Base-by-base conservation (phyloP, 495 filamentous ascomycete species). In the Chaetomium fimeti region DNA sequence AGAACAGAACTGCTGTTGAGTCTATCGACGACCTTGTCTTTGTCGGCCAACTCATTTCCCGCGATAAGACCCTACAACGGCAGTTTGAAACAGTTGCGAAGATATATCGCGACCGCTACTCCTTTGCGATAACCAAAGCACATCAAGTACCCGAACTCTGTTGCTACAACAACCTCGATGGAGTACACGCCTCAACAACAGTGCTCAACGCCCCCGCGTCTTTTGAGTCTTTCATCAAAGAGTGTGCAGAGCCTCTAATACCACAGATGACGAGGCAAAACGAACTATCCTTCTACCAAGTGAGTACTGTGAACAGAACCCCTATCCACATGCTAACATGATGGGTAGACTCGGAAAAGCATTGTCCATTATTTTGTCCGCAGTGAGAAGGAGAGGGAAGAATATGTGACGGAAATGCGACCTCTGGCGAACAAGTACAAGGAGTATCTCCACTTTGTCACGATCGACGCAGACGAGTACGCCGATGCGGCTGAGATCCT, bases 401-500 rank as follows among this genome's bases (percentile, higher is more conserved):
- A 56, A 2, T 78, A 76, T 58, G 66, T 74, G 20, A 28, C 57
- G 3, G 64, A 72, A 16, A 72, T 83, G 49, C 71, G 73, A 1
- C 75, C 77, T 0, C 64, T 83, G 0, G 81, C 81, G 5, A 78
- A 77, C 64, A 82, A 79, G 68, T 82, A 81, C 68, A 57, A 69
- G 42, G 77, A 83, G 5, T 82, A 79, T 47, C 67, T 83, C 9
- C 71, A 61, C 56, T 82, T 84, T 61, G 77, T 77, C 8, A 79
- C 79, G 15, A 77, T 80, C 0, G 78, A 81, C 59, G 72, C 76
- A 1, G 49, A 70, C 11, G 81, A 84, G 61, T 83, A 82, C 66
- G 70, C 71, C 15, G 77, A 82, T 18, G 80, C 82, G 59, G 71
- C 72, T 0, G 68, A 66, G 29, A 71, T 72, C 47, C 66, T 82